Evolutionary conservation across 257 asterid genomes (phyloP), one percentile per base, ranked within the genome.

Genomic region (Catharanthus roseus): DNA sequence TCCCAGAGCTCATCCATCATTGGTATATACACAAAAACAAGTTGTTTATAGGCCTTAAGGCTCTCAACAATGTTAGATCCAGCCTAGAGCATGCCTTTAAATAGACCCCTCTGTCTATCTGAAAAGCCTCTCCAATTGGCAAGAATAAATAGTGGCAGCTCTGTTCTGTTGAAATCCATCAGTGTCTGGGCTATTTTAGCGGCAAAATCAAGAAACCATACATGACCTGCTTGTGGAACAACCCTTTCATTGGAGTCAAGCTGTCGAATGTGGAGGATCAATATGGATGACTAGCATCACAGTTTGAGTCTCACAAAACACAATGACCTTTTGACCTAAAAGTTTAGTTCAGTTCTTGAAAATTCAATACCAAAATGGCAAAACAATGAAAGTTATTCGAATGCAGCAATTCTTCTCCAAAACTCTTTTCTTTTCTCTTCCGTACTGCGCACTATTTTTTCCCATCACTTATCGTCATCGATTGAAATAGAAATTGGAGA

Each of bases 101-200:
- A 95, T 63, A 95, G 90, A 82, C 91, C 97, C 90, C 97, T 79
- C 75, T 95, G 99, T n/a, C 99, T 97, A 10, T 97, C 99, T 0
- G 99, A 95, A 80, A 95, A 95, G 57, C 97, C 99, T 80, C 99
- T 85, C 97, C 97, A 95, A 80, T 95, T 95, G 26, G 99, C 97
- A 39, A 95, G 97, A 75, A 95, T 86, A 85, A 95, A 91, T 33
- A 95, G 93, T 0, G 99, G 99, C 8, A 95, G 77, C 82, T 82
- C 97, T 75, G 91, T 97, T 36, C 85, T 47, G 69, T 95, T 91
- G 68, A 91, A 91, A 77, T 95, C 99, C 90, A 88, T 85, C 89
- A 95, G 72, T 0, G 99, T 97, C 76, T 91, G 99, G 62, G 99
- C 95, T 1, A 97, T 89, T 85, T 95, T 95, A 13, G 87, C 68